Conservation (phyloP, 768 basidiomycete species). For the Pseudohyphozyma bogoriensis region DNA sequence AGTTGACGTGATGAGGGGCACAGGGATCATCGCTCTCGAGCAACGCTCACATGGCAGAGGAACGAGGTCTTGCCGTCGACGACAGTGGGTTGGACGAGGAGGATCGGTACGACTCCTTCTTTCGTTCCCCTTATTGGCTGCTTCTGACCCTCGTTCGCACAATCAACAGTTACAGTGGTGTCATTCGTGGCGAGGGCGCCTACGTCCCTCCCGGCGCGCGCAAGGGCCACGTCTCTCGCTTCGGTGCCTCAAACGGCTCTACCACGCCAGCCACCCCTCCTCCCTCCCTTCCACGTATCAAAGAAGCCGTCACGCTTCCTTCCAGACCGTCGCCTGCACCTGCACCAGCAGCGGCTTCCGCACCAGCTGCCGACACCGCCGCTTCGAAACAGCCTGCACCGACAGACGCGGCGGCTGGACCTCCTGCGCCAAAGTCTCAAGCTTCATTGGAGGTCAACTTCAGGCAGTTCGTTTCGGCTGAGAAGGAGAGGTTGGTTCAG, state of each 20-base stretch:
- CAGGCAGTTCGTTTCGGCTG: conserved; percentile 82
- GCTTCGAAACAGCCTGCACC: too few species aligned
- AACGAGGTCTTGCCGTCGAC: conserved; percentile 57
- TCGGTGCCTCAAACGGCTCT: not conserved
- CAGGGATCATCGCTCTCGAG: conserved; percentile 38
- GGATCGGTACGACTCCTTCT: conserved; percentile 60
- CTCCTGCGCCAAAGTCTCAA: conserved; percentile 1
- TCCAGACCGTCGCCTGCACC: not conserved
- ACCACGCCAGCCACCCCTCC: not conserved
- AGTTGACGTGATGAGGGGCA: not conserved
- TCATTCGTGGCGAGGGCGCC: conserved; percentile 74
- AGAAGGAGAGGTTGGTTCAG: conserved; percentile 61
- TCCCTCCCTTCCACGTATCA: conserved; percentile 13
- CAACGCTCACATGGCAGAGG: conserved; percentile 84
- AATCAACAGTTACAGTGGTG: conserved; percentile 82
- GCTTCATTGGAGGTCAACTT: conserved; percentile 67
- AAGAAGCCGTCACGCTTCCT: not conserved
- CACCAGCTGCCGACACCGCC: conserved; percentile 20
- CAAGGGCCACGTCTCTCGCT: conserved; percentile 36
- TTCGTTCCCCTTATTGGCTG: conserved; percentile 21
- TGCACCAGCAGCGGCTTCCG: conserved; percentile 33
- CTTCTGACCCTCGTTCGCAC: conserved; percentile 23
- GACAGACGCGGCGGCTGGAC: not conserved
- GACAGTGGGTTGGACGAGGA: conserved; percentile 80
- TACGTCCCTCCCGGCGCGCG: conserved; percentile 92